Percentiles rank a stretch among this genome's conserved stretches.
Conservation (phyloP, 495 filamentous ascomycete genomes). For the Polyplosphaeria fusca region DNA sequence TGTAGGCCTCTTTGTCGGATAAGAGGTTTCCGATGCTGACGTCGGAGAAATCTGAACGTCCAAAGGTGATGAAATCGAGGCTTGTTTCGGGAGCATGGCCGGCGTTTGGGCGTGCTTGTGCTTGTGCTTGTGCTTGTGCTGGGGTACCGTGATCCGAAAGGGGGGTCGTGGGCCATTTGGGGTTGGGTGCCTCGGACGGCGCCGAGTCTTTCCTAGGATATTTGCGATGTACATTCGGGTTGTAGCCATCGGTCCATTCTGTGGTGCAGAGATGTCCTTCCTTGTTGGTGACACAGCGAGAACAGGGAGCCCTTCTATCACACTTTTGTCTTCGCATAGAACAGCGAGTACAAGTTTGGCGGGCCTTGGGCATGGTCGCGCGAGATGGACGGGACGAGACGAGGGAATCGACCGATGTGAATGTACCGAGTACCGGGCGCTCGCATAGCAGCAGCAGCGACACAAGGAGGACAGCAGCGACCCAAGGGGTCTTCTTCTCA, state of each 20-base stretch:
- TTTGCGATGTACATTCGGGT: constrained; percentile 25
- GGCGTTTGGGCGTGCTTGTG: too few species aligned
- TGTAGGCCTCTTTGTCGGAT: constrained; percentile 2
- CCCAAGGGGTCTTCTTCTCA: too few species aligned
- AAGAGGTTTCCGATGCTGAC: constrained; percentile 17
- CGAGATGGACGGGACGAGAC: too few species aligned
- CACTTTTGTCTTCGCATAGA: constrained; percentile 28
- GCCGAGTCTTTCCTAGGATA: constrained; percentile 15
- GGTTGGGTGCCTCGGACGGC: neutral
- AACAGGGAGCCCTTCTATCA: constrained; percentile 25
- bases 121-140: neutral
- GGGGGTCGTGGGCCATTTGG: neutral
- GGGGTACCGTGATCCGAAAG: neutral
- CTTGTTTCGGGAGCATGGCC: constrained; percentile 9
- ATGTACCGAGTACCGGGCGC: too few species aligned
- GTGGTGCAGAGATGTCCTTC: constrained; percentile 26
- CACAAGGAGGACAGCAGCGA: too few species aligned
- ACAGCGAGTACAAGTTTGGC: constrained; percentile 25
- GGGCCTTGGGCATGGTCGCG: constrained; percentile 19
- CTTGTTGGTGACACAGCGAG: constrained; percentile 24
- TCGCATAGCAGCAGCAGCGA: too few species aligned
- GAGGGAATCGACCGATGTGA: too few species aligned
- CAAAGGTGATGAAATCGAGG: constrained; percentile 28
- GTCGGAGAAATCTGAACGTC: constrained; percentile 18
- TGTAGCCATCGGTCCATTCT: constrained; percentile 28